A percentile compares a stretch with the other conserved stretches of the same genome.
These are phyloP conservation scores for Panicum hallii DNA, from an alignment of 202 grass and related monocot genomes.

Conservation along the genomic window DNA sequence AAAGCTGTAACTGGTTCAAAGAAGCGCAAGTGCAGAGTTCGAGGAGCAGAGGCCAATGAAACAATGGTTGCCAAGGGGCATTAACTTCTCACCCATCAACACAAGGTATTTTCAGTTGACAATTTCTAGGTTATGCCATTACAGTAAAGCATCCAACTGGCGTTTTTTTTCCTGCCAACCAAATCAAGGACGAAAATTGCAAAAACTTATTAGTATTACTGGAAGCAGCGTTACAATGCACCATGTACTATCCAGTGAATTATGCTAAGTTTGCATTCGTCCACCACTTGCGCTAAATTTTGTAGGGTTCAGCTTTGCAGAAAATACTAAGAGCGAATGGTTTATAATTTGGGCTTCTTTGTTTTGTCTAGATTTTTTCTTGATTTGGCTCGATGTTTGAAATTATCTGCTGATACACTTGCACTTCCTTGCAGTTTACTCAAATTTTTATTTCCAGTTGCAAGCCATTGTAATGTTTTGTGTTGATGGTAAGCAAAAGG, in stretches of 20 bases:
- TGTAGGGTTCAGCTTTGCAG: not conserved
- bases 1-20: constrained; percentile 28
- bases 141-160: not conserved
- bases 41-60: not conserved
- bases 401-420: not conserved
- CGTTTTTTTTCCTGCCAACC: not conserved
- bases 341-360: not conserved
- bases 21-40: constrained; percentile 43
- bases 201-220: not conserved
- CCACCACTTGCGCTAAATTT: constrained; percentile 7
- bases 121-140: constrained; percentile 28
- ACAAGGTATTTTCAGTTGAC: constrained; percentile 41
- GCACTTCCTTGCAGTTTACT: not conserved
- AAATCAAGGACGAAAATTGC: constrained; percentile 24
- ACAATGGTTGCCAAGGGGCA: constrained; percentile 7
- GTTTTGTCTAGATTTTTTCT: constrained; percentile 1
- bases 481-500: not conserved
- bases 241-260: not conserved
- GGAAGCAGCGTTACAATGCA: not conserved
- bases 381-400: constrained; percentile 3
- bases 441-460: not conserved
- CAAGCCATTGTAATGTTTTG: not conserved
- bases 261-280: not conserved
- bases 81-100: constrained; percentile 19
- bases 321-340: not conserved